Percentiles rank a stretch among this genome's conserved stretches.
These are phyloP conservation scores for Pseudocercospora fijiensis DNA, from an alignment of 2,329 filamentous ascomycete genomes.

Conservation along the genomic window DNA sequence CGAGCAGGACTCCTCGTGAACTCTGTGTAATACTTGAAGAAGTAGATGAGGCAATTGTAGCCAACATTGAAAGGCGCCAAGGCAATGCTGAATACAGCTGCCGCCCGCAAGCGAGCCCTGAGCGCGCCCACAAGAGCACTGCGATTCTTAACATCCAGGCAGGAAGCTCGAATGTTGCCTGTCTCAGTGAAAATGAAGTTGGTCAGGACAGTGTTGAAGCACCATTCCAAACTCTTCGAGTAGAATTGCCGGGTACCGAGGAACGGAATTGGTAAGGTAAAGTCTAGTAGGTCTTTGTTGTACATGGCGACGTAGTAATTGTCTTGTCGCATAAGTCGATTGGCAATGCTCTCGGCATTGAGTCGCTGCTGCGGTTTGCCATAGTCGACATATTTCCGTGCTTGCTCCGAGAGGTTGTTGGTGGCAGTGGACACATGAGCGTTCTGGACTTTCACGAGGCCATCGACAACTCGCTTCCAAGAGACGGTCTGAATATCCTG, in stretches of 20 bases:
- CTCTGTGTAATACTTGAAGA: conserved; percentile 95
- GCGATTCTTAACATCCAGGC: conserved; percentile 80
- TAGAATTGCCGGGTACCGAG: conserved; percentile 76
- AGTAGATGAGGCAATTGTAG: conserved; percentile 83
- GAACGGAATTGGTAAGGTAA: conserved; percentile 83
- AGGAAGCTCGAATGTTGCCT: conserved; percentile 81
- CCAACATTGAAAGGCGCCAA: conserved; percentile 84
- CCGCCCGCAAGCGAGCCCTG: conserved; percentile 74
- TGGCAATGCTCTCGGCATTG: conserved; percentile 95
- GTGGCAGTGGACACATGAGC: conserved; percentile 80
- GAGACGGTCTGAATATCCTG: conserved; percentile 91
- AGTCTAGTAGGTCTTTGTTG: conserved; percentile 91
- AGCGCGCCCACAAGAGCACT: conserved; percentile 75
- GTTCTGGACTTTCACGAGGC: conserved; percentile 80
- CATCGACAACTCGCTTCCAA: conserved; percentile 86
- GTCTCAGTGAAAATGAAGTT: conserved; percentile 91
- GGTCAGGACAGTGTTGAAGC: conserved; percentile 82
- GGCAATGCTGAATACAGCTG: conserved; percentile 81
- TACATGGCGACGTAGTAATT: conserved; percentile 97
- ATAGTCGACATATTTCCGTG: conserved; percentile 62
- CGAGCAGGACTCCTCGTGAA: conserved; percentile 91
- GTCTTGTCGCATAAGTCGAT: conserved; percentile 91
- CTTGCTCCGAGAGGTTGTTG: conserved; percentile 51
- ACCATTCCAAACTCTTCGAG: conserved; percentile 89
- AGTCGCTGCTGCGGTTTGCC: conserved; percentile 67